A percentile compares a stretch with the other conserved stretches of the same genome.
These are phyloP conservation scores for Quercus engelmannii DNA, from an alignment of 306 rosid species.

Conservation along the genomic window DNA sequence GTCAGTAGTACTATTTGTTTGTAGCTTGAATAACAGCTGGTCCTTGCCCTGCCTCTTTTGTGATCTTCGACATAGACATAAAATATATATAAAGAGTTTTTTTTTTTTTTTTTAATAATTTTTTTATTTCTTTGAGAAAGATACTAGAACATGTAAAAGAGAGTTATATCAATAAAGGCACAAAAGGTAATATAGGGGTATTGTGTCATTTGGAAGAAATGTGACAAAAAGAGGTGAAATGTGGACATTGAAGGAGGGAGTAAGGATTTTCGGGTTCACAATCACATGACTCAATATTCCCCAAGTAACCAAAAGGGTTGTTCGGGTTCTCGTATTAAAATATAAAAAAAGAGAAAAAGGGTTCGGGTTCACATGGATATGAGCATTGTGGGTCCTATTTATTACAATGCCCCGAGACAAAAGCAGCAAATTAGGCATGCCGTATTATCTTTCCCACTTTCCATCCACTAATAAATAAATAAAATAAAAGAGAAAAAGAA, in stretches of 20 bases:
- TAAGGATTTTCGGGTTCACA: conserved; percentile 23
- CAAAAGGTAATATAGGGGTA: neutral
- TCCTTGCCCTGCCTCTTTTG: neutral
- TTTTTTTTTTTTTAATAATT: no score
- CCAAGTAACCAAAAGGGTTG: neutral
- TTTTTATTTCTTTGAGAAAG: no score
- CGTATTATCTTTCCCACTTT: neutral
- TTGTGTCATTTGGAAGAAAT: no score
- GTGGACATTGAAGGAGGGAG: neutral
- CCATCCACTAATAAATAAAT: no score
- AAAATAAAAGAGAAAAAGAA: no score
- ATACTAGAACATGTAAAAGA: no score
- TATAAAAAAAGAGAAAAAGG: neutral
- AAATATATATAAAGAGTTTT: neutral
- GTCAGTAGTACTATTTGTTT: neutral
- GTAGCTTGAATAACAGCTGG: conserved; percentile 20
- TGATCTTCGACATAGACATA: conserved; percentile 7
- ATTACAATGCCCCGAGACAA: conserved; percentile 17
- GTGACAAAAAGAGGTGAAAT: neutral
- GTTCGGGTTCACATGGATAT: conserved; percentile 30
- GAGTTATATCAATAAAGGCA: neutral
- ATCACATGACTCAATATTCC: conserved; percentile 27
- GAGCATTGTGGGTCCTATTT: neutral
- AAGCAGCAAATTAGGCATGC: conserved; percentile 4
- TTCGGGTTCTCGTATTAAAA: conserved; percentile 20